Conservation (phyloP, 371 early-diverging fungal genomes). For the Mortierella sp. region DNA sequence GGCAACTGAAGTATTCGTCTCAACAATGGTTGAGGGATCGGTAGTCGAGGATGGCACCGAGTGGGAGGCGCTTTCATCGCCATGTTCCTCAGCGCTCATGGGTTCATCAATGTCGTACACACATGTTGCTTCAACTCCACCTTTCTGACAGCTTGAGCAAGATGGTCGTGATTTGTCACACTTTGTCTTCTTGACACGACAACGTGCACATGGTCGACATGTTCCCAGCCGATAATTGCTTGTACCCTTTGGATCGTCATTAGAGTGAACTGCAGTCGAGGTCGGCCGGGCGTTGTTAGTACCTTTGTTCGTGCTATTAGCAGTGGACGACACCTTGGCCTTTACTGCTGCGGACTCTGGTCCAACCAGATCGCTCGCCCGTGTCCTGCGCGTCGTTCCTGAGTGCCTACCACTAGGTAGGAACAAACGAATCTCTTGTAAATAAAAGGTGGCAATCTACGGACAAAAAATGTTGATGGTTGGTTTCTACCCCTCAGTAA, state of each 20-base stretch:
- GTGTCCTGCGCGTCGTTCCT: slow-evolving; percentile 4
- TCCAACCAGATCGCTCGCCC: not conserved
- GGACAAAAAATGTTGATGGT: no score
- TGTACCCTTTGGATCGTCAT: slow-evolving; percentile 5
- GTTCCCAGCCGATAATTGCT: slow-evolving; percentile 25
- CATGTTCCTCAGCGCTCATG: not conserved
- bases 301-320: slow-evolving; percentile 1
- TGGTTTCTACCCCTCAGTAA: not conserved
- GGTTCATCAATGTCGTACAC: slow-evolving; percentile 45
- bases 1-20: no score
- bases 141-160: slow-evolving; percentile 39
- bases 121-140: slow-evolving; percentile 18
- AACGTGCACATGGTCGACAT: slow-evolving; percentile 40
- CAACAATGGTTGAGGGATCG: no score
- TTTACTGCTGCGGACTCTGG: not conserved
- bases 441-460: no score
- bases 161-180: slow-evolving; percentile 30
- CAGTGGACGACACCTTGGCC: not conserved
- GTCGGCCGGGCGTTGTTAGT: not conserved
- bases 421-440: no score
- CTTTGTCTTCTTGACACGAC: slow-evolving; percentile 41
- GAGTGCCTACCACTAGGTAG: not conserved
- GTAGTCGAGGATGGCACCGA: no score
- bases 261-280: not conserved
- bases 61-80: no score